These are phyloP conservation scores for Botrytis deweyae DNA, from an alignment of 2,329 filamentous ascomycete genomes.

Conservation along the genomic window DNA sequence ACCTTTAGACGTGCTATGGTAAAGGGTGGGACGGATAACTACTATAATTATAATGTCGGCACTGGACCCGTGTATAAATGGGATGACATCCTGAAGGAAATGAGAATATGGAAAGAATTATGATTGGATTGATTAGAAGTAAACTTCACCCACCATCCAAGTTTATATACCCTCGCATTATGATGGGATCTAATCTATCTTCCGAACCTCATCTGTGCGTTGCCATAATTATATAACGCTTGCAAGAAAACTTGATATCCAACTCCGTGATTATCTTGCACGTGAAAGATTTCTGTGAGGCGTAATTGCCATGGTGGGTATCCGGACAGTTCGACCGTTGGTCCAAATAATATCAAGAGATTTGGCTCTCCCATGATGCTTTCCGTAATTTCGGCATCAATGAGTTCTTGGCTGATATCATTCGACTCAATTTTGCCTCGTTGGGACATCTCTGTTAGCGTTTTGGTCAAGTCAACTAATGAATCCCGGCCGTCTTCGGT, in stretches of 20 bases:
- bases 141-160: constrained; percentile 8
- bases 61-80: constrained; percentile 66
- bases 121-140: constrained; percentile 19
- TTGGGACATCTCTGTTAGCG: constrained; percentile 92
- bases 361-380: constrained; percentile 86
- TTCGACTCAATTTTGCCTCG: constrained; percentile 75
- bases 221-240: constrained; percentile 79
- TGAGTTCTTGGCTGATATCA: constrained; percentile 81
- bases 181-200: constrained; percentile 30
- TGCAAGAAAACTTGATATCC: constrained; percentile 92
- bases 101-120: constrained; percentile 35
- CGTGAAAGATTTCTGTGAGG: constrained; percentile 87
- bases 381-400: constrained; percentile 82
- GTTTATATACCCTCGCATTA: neutral
- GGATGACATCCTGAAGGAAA: constrained; percentile 54
- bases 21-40: constrained; percentile 74
- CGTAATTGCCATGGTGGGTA: constrained; percentile 97
- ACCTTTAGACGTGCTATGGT: constrained; percentile 73
- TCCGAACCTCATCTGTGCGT: constrained; percentile 78
- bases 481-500: constrained; percentile 88
- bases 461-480: constrained; percentile 92
- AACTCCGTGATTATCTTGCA: constrained; percentile 75
- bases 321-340: constrained; percentile 78
- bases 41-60: constrained; percentile 82
- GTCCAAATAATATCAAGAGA: constrained; percentile 81